Percentiles rank a stretch among this genome's conserved stretches.
phyloP scores from a whole-genome alignment of 345 rosid genomes.

The Lepidium sativum region DNA sequence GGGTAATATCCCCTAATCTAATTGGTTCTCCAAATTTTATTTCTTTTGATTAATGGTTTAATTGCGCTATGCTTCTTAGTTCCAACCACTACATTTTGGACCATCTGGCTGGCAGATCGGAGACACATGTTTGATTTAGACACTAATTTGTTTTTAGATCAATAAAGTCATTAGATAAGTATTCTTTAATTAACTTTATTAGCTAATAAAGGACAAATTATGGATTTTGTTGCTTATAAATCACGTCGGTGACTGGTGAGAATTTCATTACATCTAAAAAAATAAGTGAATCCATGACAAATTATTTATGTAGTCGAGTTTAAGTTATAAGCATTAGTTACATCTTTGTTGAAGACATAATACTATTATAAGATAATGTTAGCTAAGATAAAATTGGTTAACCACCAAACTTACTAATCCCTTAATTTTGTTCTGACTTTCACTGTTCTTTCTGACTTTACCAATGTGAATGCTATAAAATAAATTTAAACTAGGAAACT shows the following conservation, averaged over 20 bases:
- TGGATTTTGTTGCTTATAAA: background rate
- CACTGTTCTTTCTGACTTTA: background rate
- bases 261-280: background rate
- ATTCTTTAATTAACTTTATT: background rate
- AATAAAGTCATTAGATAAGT: background rate
- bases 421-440: background rate
- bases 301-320: background rate
- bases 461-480: background rate
- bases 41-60: background rate
- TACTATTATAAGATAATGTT: background rate
- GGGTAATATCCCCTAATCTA: no score
- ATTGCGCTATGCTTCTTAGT: background rate
- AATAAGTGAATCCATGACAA: background rate
- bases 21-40: background rate
- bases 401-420: slow-evolving; percentile 20
- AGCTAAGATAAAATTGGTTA: slow-evolving; percentile 32
- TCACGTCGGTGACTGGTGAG: background rate
- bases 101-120: slow-evolving; percentile 15
- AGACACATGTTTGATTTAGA: background rate
- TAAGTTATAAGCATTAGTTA: background rate
- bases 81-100: slow-evolving; percentile 18
- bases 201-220: background rate
- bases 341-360: background rate
- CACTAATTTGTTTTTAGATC: background rate
- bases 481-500: background rate